Evolutionary conservation across 2,329 filamentous ascomycete species (phyloP), one percentile per base, ranked within the genome.

Genomic region (Microdochium trichocladiopsis): DNA sequence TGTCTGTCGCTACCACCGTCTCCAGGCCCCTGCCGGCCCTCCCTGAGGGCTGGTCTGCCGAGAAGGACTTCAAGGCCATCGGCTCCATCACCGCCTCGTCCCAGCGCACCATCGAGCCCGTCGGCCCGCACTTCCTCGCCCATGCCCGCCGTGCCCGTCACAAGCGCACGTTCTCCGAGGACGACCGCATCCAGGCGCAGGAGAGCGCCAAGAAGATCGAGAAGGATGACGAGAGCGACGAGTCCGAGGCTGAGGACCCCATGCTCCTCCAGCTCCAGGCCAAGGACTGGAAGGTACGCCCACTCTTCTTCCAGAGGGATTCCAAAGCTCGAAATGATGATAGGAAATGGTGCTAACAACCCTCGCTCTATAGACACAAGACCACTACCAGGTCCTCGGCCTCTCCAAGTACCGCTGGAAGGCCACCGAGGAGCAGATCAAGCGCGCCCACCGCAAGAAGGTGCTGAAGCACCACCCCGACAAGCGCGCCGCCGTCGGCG

Each of bases 371-470:
- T 58, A 95, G 89, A 80, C 78, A 60, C 94, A 99, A 84, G 94
- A 99, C 68, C 94, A 99, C 77, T 99, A 99, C 74, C 91, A 94
- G 63, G 88, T 99, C 52, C 86, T 99, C 54, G 94, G 94, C 58
- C 77, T 99, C 58, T 88, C 87, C 68, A 95, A 92, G 74, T 93
- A 95, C 79, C 88, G 94, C 64, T 94, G 80, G 77, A 89, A 83
- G 73, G 95, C 94, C 51, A 96, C 90, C 54, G 92, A 96, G 72
- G 93, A 97, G 61, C 93, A 97, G 78, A 97, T 99, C 80, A 97
- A 96, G 82, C 89, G 90, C 63, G 94, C 95, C 61, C 93, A 99
- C 78, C 90, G 94, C 77, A 96, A 95, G 84, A 99, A 99, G 87
- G 94, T 99, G 59, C 87, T 99, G 60, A 93, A 91, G 76, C 94